These are phyloP conservation scores for Penicillium aurantiogriseum DNA, from an alignment of 2,329 filamentous ascomycete genomes.

Conservation along the genomic window DNA sequence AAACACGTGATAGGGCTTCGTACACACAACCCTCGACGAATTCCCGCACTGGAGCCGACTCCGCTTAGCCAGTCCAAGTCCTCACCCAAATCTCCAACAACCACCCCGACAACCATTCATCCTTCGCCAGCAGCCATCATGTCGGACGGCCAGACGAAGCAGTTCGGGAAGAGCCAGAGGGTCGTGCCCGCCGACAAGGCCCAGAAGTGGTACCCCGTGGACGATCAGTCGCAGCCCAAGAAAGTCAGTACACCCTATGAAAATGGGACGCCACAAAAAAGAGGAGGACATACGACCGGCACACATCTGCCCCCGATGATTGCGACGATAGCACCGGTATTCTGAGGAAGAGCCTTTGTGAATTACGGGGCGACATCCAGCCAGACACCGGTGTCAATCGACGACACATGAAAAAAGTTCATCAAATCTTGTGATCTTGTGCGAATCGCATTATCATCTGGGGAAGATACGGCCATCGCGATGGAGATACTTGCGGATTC, in stretches of 20 bases:
- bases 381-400: conserved; percentile 24
- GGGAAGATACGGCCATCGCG: conserved; percentile 8
- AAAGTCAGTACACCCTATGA: conserved; percentile 70
- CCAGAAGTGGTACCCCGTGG: conserved; percentile 97
- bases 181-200: conserved; percentile 90
- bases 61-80: conserved; percentile 39
- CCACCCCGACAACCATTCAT: conserved; percentile 45
- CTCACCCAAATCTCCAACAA: conserved; percentile 43
- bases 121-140: conserved; percentile 52
- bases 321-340: conserved; percentile 32
- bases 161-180: conserved; percentile 96
- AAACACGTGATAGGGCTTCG: conserved; percentile 40
- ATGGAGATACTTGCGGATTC: conserved; percentile 3
- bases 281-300: conserved; percentile 27
- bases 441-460: conserved; percentile 11
- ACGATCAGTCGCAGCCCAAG: conserved; percentile 84
- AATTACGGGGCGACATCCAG: conserved; percentile 12
- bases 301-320: conserved; percentile 27
- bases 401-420: conserved; percentile 5
- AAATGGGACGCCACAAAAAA: conserved; percentile 15
- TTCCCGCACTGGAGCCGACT: conserved; percentile 39
- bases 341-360: conserved; percentile 16
- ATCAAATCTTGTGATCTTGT: conserved; percentile 6
- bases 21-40: conserved; percentile 41
- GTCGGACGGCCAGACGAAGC: conserved; percentile 73